Base-by-base conservation (phyloP, 2,329 filamentous ascomycete genomes). In the Trichoderma breve region DNA sequence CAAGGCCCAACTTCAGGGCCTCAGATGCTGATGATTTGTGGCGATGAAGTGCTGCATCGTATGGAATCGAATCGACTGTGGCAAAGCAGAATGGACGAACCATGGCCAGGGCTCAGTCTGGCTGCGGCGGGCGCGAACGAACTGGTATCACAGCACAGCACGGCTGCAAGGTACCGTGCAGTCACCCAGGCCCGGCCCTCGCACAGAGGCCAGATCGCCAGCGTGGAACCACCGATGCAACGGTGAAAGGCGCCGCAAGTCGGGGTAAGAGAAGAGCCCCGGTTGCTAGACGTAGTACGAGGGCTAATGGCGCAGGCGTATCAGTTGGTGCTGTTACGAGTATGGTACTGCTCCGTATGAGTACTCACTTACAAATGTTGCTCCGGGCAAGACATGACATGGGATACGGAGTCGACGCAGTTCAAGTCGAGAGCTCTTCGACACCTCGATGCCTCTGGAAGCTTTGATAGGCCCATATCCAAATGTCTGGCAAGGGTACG, bases 161-260 rank as follows among this genome's bases (percentile, higher is more conserved):
- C n/a, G 39, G 61, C 72, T 73, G 72, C 64, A 73, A 73, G 72
- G 72, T 68, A 73, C 72, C 62, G 72, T 47, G 64, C 55, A 58
- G 43, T 36, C 51, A 55, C 47, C 26, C 70, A 24, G 53, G 57
- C 28, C 43, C 68, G 63, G 30, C 39, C 21, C 66, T 65, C 39
- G 43, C 60, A 72, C 67, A 60, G 28, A 69, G 36, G 70, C 53
- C 70, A 71, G 71, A 71, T 72, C 71, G 71, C 60, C 66, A 65
- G 71, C 53, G 71, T 72, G 71, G 66, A 72, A 72, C 71, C 58
- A 67, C 24, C 70, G 30, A 68, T 72, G 70, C 70, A 68, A 69
- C 64, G 64, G 64, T 72, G 58, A 72, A 39, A 34, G 53, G 61
- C 36, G 69, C 71, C 64, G 64, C 64, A 68, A 47, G 71, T 69